Evolutionary conservation across 2,329 filamentous ascomycete species (phyloP).

Genomic region (Neopestalotiopsis sp.): DNA sequence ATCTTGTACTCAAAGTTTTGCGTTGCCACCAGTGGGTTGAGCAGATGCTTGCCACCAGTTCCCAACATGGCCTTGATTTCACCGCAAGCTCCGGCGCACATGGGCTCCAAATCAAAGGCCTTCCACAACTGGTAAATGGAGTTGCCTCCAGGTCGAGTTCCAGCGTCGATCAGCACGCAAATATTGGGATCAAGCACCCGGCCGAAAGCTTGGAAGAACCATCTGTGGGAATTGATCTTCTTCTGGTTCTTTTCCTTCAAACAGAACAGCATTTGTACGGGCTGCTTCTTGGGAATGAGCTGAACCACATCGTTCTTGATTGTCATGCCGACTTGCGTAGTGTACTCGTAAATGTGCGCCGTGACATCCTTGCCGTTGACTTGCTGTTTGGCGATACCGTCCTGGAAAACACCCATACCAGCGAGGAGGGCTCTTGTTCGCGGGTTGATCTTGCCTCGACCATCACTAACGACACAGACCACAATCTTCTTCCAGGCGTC

Average conservation of each 20-base stretch:
- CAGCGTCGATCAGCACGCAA: conserved; percentile 93
- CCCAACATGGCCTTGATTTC: conserved; percentile 99
- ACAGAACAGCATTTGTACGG: conserved; percentile 96
- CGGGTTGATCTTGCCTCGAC: conserved; percentile 89
- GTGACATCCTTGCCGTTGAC: conserved; percentile 97
- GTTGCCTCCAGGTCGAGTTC: conserved; percentile 90
- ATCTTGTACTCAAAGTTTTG: conserved; percentile 99
- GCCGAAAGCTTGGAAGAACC: conserved; percentile 99
- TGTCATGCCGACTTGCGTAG: conserved; percentile 82
- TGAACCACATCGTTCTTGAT: conserved; percentile 90
- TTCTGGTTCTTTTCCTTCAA: conserved; percentile 99
- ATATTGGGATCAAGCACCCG: conserved; percentile 93
- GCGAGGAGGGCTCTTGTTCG: conserved; percentile 88
- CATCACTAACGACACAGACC: conserved; percentile 94
- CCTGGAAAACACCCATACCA: conserved; percentile 95
- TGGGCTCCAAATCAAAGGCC: conserved; percentile 95
- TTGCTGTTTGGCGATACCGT: conserved; percentile 97
- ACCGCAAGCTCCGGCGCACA: conserved; percentile 95
- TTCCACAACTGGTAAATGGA: conserved; percentile 99
- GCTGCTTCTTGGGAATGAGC: conserved; percentile 83
- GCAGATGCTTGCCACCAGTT: conserved; percentile 77
- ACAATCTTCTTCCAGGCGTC: conserved; percentile 99
- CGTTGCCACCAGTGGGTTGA: conserved; percentile 94
- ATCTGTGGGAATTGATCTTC: conserved; percentile 99
- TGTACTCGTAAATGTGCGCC: conserved; percentile 97